These are phyloP conservation scores for Aureobasidium zeae DNA, from an alignment of 2,329 filamentous ascomycete species.

Conservation along the genomic window DNA sequence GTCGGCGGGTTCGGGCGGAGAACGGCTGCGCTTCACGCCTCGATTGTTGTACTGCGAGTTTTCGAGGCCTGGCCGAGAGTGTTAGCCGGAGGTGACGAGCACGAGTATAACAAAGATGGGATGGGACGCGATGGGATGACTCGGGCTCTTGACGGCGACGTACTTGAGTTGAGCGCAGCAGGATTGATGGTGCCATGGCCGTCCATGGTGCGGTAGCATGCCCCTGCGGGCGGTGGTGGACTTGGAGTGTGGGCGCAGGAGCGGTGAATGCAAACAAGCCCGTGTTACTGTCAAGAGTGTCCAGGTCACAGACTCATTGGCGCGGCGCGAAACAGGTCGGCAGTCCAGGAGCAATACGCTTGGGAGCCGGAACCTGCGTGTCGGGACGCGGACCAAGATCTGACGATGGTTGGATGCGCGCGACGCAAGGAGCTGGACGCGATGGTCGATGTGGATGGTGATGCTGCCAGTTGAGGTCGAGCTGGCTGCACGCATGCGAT, in stretches of 20 bases:
- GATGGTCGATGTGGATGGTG: slow-evolving; percentile 3
- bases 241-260: slow-evolving; percentile 11
- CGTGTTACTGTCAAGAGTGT: slow-evolving; percentile 12
- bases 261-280: slow-evolving; percentile 14
- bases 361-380: slow-evolving; percentile 5
- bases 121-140: slow-evolving; percentile 1
- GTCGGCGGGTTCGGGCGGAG: slow-evolving; percentile 41
- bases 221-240: neutral
- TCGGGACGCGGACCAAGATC: slow-evolving; percentile 12
- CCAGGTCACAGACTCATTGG: slow-evolving; percentile 15
- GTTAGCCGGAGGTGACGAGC: neutral
- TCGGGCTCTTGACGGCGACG: too few species aligned
- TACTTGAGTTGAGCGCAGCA: slow-evolving; percentile 76
- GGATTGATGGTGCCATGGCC: slow-evolving; percentile 87
- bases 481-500: neutral
- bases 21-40: slow-evolving; percentile 71
- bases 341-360: slow-evolving; percentile 14
- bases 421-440: slow-evolving; percentile 5
- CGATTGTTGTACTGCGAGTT: slow-evolving; percentile 38
- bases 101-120: neutral
- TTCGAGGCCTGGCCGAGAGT: slow-evolving; percentile 14
- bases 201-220: slow-evolving; percentile 41
- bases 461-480: slow-evolving; percentile 8
- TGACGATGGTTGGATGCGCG: neutral
- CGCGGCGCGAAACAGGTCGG: slow-evolving; percentile 13